Conservation (phyloP, 768 basidiomycete genomes). For the Cytidiella melzeri region DNA sequence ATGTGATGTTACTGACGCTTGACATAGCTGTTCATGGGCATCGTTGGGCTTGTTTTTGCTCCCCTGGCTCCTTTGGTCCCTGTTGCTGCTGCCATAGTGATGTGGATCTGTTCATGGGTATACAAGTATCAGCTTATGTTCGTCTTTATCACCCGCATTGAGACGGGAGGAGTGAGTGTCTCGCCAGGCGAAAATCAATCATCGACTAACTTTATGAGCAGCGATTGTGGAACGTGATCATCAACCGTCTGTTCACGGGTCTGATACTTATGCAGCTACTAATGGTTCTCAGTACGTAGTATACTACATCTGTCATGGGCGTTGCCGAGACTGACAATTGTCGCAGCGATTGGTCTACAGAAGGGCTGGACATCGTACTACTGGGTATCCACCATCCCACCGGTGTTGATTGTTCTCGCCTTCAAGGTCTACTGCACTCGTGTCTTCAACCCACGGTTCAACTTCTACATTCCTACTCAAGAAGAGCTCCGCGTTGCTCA, state of each 20-base stretch:
- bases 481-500: conserved; percentile 69
- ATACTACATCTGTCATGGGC: conserved; percentile 4
- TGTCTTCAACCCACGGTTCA: conserved; percentile 62
- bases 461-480: conserved; percentile 79
- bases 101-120: conserved; percentile 82
- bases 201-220: conserved; percentile 24
- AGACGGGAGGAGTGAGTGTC: conserved; percentile 80
- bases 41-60: conserved; percentile 92
- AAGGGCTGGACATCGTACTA: conserved; percentile 61
- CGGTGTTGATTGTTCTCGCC: conserved; percentile 64
- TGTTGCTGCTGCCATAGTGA: conserved; percentile 75
- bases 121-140: conserved; percentile 99
- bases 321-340: conserved; percentile 6
- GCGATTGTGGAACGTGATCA: conserved; percentile 91
- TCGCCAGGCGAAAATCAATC: conserved; percentile 13
- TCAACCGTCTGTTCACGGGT: conserved; percentile 79
- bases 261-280: conserved; percentile 83
- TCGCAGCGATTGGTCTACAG: conserved; percentile 78
- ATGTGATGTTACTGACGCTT: conserved; percentile 6
- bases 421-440: conserved; percentile 86
- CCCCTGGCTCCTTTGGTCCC: conserved; percentile 89
- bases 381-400: conserved; percentile 84
- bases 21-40: conserved; percentile 73
- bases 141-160: conserved; percentile 81
- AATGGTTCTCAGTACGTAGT: conserved; percentile 75